phyloP scores from a whole-genome alignment of 2,329 filamentous ascomycete species.

The Botryotinia globosa region DNA sequence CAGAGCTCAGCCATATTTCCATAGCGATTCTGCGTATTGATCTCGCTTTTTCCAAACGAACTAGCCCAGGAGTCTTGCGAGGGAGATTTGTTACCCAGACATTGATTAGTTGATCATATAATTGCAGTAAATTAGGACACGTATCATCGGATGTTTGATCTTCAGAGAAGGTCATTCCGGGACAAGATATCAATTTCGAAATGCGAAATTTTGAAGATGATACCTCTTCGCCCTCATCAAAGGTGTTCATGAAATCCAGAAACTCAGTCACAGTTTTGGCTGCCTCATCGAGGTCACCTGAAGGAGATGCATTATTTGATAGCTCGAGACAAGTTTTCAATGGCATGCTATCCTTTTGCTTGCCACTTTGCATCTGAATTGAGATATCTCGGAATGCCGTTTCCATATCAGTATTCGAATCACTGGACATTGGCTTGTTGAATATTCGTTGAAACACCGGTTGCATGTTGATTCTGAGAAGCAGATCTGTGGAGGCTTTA shows the following conservation, averaged over 20 bases:
- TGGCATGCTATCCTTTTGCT: constrained; percentile 21
- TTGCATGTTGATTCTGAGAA: constrained; percentile 16
- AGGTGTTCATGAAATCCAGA: constrained; percentile 25
- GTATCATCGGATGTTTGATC: background rate
- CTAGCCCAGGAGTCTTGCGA: constrained; percentile 25
- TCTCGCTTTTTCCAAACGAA: constrained; percentile 35
- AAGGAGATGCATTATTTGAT: constrained; percentile 23
- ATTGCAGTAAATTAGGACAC: constrained; percentile 27
- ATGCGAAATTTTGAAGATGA: constrained; percentile 24
- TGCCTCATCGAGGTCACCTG: constrained; percentile 33
- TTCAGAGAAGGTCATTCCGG: constrained; percentile 20
- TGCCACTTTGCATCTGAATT: constrained; percentile 14
- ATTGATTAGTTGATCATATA: constrained; percentile 36
- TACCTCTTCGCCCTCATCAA: constrained; percentile 22
- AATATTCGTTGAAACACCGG: constrained; percentile 15
- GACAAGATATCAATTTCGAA: constrained; percentile 27
- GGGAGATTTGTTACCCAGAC: constrained; percentile 37
- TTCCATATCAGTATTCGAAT: constrained; percentile 5
- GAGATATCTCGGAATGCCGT: constrained; percentile 14
- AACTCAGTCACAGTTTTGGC: constrained; percentile 27
- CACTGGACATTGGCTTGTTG: background rate
- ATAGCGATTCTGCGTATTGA: constrained; percentile 34
- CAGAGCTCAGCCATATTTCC: constrained; percentile 36
- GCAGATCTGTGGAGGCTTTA: background rate
- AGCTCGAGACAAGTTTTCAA: constrained; percentile 29